Base-by-base conservation (phyloP, 169 alveolate species). In the Eimeria sp. region DNA sequence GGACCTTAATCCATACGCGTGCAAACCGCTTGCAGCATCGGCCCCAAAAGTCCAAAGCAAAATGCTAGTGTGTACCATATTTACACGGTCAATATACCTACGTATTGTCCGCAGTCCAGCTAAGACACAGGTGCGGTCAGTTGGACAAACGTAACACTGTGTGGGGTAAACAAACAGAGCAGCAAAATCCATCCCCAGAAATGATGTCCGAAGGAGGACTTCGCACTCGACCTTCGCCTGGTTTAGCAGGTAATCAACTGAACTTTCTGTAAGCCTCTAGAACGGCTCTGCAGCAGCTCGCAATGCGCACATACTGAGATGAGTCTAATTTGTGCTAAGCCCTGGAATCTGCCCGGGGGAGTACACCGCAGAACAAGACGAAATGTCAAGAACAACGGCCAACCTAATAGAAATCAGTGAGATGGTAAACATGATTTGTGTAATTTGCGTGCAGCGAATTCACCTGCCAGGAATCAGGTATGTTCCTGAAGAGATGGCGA, bases 391-490 rank as follows among this genome's bases (percentile, higher is more conserved):
- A 14, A 7, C 51, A 76, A 27, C 7, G 43, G 16, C 63, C 34
- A 13, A 40, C 51, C 1, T 5, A 72, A 27, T 30, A 14, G 43
- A 30, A 3, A 30, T 45, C 49, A 72, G 1, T 14, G 43, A 40
- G 34, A 14, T 13, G 20, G 11, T 40, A 43, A 13, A 82, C 25
- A 51, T 47, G n/a, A 30, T 2, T 40, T 20, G 7, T 25, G 49
- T 47, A 9, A 30, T 2, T 40, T 20, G 7, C 25, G 49, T 30
- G 13, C 25, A 82, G 13, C 14, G 11, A 5, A 1, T 63, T 83
- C 40, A 83, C 91, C 76, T 83, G 76, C 91, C 91, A 25, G 91
- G 91, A 54, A 83, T 40, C 75, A 51, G 30, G 22, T 18, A 25
- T 22, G 27, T 18, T 16, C 54, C 76, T 14, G n/a, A 73, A 13